These are phyloP conservation scores for Pneumocystis sp. DNA, from an alignment of 1,139 yeast genomes.

Conservation along the genomic window DNA sequence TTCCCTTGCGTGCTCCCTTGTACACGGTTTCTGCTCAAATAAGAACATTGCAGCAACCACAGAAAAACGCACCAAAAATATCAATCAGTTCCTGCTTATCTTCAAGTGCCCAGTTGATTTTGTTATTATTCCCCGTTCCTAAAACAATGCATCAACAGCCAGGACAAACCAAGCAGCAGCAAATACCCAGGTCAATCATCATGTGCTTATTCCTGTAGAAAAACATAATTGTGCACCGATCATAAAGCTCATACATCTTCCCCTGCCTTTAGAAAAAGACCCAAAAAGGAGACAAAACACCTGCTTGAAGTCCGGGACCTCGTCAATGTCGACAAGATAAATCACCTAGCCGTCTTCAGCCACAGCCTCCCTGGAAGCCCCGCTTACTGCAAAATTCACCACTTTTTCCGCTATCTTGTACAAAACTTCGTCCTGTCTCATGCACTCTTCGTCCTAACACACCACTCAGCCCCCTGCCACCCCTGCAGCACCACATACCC, in stretches of 20 bases:
- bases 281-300: constrained; percentile 7
- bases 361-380: constrained; percentile 20
- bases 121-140: constrained; percentile 95
- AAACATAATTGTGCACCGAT: constrained; percentile 85
- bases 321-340: constrained; percentile 74
- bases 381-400: constrained; percentile 59
- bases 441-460: constrained; percentile 49
- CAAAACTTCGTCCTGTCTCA: constrained; percentile 79
- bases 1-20: constrained; percentile 32
- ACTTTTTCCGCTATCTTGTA: constrained; percentile 70
- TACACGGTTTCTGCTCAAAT: not conserved
- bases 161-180: not conserved
- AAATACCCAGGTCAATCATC: constrained; percentile 21
- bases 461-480: constrained; percentile 7
- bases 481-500: constrained; percentile 1
- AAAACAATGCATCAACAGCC: constrained; percentile 43
- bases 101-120: constrained; percentile 62
- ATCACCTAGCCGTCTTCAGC: not conserved
- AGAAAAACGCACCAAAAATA: constrained; percentile 78
- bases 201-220: constrained; percentile 87
- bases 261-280: constrained; percentile 2
- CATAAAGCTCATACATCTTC: constrained; percentile 81
- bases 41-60: constrained; percentile 64
- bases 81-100: constrained; percentile 86
- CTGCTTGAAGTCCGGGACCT: constrained; percentile 75